Base-by-base conservation (phyloP, 768 basidiomycete species). In the Obba rivulosa region DNA sequence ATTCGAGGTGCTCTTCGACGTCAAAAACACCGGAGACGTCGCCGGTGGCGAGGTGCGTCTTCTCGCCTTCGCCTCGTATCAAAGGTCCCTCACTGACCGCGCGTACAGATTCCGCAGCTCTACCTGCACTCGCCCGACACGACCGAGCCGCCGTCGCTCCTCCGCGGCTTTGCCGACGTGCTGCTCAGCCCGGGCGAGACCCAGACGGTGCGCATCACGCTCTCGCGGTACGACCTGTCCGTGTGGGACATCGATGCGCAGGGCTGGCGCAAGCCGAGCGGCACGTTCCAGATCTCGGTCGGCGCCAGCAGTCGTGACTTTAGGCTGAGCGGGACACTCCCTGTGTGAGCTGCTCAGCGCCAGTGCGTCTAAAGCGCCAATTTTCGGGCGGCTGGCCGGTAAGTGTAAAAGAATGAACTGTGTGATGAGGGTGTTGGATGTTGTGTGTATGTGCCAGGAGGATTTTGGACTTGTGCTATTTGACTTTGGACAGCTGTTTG, bases 231-330 rank as follows among this genome's bases (percentile, higher is more conserved):
- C 56, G 83, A 86, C 54, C 57, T 88, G 56, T 84, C 80, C 18
- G 74, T 87, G 46, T 92, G 88, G 91, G 86, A 92, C 62, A 77
- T 76, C 1, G 75, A 65, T 9, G 69, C 72, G 21, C 90, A 92
- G 63, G 80, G 84, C 2, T 92, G 91, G 89, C 69, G 70, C 52
- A 79, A 76, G 54, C 88, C 90, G 1, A 57, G 65, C 2, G 89
- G 87, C 1, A 71, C 61, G 36, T 81, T 87, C 57, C 67, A 66
- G 18, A 73, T 92, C 43, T 75, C 78, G 4, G 66, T 89, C 34
- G 87, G 87, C 16, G 73, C 77, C 50, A 88, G 86, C 59, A 86
- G 84, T 58, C 69, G 85, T 50, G 77, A 87, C 62, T 66, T 64
- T 13, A 72, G 76, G 51, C 58, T 88, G 63, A 63, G 56, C 8